phyloP scores from a whole-genome alignment of 768 basidiomycete genomes.

The Multifurca ochricompacta region DNA sequence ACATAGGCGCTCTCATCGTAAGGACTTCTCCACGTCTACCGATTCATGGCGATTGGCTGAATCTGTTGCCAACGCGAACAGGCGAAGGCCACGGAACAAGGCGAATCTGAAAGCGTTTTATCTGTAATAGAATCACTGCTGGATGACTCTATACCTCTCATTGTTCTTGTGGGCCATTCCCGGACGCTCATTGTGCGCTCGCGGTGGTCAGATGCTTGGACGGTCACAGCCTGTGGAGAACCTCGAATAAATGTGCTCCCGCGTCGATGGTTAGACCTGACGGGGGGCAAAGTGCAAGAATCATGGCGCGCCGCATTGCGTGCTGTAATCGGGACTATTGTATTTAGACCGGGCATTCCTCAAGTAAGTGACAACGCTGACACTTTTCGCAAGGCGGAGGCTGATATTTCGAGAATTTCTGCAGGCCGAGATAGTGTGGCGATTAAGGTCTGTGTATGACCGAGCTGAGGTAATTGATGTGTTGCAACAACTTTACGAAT shows the following conservation, averaged over 20 bases:
- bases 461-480: constrained; percentile 66
- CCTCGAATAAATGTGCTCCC: constrained; percentile 47
- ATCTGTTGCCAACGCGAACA: neutral
- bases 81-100: neutral
- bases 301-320: constrained; percentile 67
- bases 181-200: constrained; percentile 49
- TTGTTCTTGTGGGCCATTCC: constrained; percentile 66
- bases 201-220: constrained; percentile 45
- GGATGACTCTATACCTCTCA: constrained; percentile 42
- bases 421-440: constrained; percentile 65
- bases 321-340: constrained; percentile 56
- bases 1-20: constrained; percentile 26
- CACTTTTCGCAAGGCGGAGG: neutral
- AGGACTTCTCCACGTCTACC: constrained; percentile 5
- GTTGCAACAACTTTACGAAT: constrained; percentile 44
- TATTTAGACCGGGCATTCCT: constrained; percentile 66
- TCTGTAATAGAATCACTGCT: constrained; percentile 36
- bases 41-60: neutral
- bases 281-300: constrained; percentile 50
- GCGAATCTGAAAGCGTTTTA: constrained; percentile 22
- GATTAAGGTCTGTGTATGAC: constrained; percentile 65
- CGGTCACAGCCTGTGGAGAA: constrained; percentile 42
- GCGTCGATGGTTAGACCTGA: constrained; percentile 70
- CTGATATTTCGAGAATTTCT: neutral
- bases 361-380: constrained; percentile 40